Base-by-base conservation (phyloP, 2,329 filamentous ascomycete genomes). In the Aspergillus vadensis region DNA sequence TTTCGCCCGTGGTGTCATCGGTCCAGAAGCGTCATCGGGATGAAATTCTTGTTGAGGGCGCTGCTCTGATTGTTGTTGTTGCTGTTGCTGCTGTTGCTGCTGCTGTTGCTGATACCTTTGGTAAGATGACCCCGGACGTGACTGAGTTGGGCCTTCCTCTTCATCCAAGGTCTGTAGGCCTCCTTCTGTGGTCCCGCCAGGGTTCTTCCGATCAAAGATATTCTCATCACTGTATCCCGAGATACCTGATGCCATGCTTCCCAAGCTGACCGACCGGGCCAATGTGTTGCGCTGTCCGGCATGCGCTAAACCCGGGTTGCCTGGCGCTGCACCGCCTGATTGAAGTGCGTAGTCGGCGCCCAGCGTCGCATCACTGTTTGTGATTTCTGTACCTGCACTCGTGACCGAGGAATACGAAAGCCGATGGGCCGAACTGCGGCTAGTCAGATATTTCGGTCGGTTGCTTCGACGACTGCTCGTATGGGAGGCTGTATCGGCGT, bases 311-410 rank as follows among this genome's bases (percentile, higher is more conserved):
- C 65, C 66, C 39, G 63, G 61, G 38, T 70, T 71, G 23, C 69
- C 80, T 1, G 91, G 87, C 4, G 86, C 81, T 12, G 91, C 90
- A 25, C 92, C 91, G 17, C 91, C 92, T 2, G 91, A 91, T 69
- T 96, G 91, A 38, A 96, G 80, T 23, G 91, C 90, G 76, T 89
- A 95, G 74, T 97, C 92, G 8, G 87, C 86, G 6, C 89, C 89
- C 17, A 91, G 80, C 5, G 90, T 92, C 4, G 83, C 84, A 65
- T 96, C 92, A 70, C 88, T 94, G 44, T 72, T 69, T n/a, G 86
- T 86, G 8, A 79, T 81, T 63, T 91, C 88, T 38, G 81, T 84
- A 47, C 83, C 86, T 23, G 75, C 78, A 55, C 82, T 83, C 6
- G 82, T 79, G 47, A 82, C 71, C 0, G 85, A 86, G 2, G 85